phyloP scores from a whole-genome alignment of 495 filamentous ascomycete species.

The Penicillium ochrochloron region DNA sequence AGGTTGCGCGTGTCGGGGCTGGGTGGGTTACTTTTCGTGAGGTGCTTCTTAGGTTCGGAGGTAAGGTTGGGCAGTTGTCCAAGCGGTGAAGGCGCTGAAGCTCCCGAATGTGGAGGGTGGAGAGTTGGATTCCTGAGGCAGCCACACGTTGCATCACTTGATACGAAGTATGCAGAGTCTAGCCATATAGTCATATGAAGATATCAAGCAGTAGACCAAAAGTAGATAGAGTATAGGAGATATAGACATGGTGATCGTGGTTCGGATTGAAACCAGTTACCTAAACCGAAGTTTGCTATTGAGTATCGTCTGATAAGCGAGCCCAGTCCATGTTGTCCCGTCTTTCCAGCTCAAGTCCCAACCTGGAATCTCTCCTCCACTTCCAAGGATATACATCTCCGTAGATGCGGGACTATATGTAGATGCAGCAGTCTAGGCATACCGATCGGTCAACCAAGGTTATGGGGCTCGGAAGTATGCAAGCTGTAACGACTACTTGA shows the following conservation, averaged over 20 bases:
- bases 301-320: not conserved
- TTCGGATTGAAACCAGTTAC: not conserved
- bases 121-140: not conserved
- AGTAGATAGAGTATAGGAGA: not conserved
- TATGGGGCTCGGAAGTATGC: not conserved
- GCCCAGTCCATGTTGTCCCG: not conserved
- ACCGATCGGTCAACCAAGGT: not conserved
- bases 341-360: not conserved
- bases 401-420: not conserved
- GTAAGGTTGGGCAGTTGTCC: conserved; percentile 15
- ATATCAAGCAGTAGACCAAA: not conserved
- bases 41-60: conserved; percentile 7
- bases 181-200: not conserved
- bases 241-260: not conserved
- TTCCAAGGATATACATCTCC: not conserved
- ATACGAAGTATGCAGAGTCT: not conserved
- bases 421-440: not conserved
- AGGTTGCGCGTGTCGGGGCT: not conserved
- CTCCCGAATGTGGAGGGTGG: not conserved
- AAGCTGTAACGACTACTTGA: not conserved
- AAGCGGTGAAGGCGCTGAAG: conserved; percentile 27
- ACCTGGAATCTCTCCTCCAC: no score
- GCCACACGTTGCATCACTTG: not conserved
- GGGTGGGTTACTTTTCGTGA: conserved; percentile 6
- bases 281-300: not conserved